Evolutionary conservation across 768 basidiomycete genomes (phyloP), one percentile per base, ranked within the genome.

Genomic region (Lactarius sanguifluus): DNA sequence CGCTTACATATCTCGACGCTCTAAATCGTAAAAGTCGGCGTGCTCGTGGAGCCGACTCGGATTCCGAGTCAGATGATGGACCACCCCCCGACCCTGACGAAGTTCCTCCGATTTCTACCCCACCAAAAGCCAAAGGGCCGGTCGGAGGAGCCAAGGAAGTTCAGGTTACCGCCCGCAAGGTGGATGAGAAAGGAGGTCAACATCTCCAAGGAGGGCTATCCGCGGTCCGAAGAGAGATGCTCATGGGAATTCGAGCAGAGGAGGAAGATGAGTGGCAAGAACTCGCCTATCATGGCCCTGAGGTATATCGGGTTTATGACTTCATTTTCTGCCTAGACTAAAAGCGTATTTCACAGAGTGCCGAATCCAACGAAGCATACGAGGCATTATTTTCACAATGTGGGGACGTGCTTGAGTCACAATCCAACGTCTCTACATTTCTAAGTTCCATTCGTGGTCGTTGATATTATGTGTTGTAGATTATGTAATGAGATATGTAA

Each of bases 1-100:
- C 89, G 3, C 76, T 94, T 70, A 91, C 90, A 20, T 91, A 94
- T 77, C 80, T 94, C 68, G 93, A 94, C 73, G 76, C 85, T 65
- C 74, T 89, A 62, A 86, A 87, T 28, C 85, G 85, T 43, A 91
- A 88, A 78, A 79, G 75, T 67, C 85, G 83, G 57, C 79, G 80
- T 25, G 77, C 79, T 47, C 73, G 76, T 50, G 82, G 74, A 16
- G 76, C 72, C 40, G 85, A 81, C 9, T 84, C 82, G 3, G 91
- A 88, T 64, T 87, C 87, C 1, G 91, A 92, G 55, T 87, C 86
- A 8, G 90, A 92, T 64, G 88, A 90, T 61, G 91, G 87, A 0
- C 89, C 90, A 28, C 90, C 89, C 30, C 88, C 85, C 52, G 91
- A 93, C 72, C 90, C 90, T 16, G 91, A 92, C 69, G 90, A 92